Base-by-base conservation (phyloP, 768 basidiomycete genomes). In the Xerocomellus chrysenteron region DNA sequence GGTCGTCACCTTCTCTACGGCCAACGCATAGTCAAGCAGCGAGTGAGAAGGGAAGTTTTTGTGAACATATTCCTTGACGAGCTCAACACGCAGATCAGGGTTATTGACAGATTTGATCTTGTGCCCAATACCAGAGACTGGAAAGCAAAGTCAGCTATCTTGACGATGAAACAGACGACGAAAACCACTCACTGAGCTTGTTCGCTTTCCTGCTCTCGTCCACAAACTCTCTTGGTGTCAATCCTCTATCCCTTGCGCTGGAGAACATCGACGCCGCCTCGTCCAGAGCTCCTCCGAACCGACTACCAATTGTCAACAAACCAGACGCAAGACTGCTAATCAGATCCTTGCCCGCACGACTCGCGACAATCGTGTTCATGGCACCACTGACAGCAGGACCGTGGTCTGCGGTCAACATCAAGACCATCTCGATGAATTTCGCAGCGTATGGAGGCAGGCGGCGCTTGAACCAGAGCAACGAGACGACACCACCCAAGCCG, bases 401-500 rank as follows among this genome's bases (percentile, higher is more conserved):
- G 77, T 98, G 96, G 75, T 99, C 96, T 60, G 96, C 96, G 13
- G 96, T 99, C 64, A 99, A 82, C 92, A 97, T 96, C 72, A 99
- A 83, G 52, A 98, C 94, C 97, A 98, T 99, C 81, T 99, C 96
- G 73, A 99, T 88, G 82, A 99, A 99, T 79, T 98, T 98, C 73
- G 94, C 87, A 46, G 95, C 96, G 82, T 90, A 96, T 47, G 86
- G 77, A 17, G 94, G 96, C 24, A 98, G 82, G 62, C 74, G 90
- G 65, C 96, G 85, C 81, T 98, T 98, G 86, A 98, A 99, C 97
- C 96, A 98, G 66, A 98, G 79, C 70, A 99, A 78, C 55, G 85
- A 85, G 69, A 99, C 88, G 65, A 98, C 97, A 82, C 97, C 96
- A 56, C 97, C 96, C 62, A 99, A 80, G 60, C 95, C 95, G 60